Evolutionary conservation across 345 rosid species (phyloP), one percentile per base, ranked within the genome.

Genomic region (Murraya paniculata): DNA sequence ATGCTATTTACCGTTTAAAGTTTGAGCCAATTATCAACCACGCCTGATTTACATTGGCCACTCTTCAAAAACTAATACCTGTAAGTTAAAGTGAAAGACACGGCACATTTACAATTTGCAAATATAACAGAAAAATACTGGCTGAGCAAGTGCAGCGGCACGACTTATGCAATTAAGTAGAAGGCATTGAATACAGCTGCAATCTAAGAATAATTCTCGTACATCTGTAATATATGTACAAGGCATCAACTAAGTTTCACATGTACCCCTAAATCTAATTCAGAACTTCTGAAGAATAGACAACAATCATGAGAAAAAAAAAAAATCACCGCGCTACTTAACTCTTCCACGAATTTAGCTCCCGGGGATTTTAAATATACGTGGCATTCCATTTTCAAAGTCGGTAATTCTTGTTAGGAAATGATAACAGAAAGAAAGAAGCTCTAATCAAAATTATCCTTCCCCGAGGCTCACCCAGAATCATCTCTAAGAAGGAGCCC

Each of bases 151-250:
- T 19, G 25, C 59, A 58, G 25, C 4, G 61, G 68, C 55, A 59
- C 35, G 69, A 78, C 62, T 59, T 59, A 77, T 74, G 79, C 68
- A 78, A 50, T 55, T 22, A 58, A 53, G 61, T 71, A 13, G 11
- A 36, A 77, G 81, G 56, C 35, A 68, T 55, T 68, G 58, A 65
- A 31, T 65, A 71, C 48, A 56, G 72, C 76, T 70, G 30, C 57
- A 73, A 69, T 18, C 79, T 77, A 77, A 65, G 77, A 48, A 62
- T 81, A 80, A 25, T 35, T 71, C 71, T 72, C 64, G 57, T 76
- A 72, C 68, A 74, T 74, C 61, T 80, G 27, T 72, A 45, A 60
- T 64, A 27, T 75, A 80, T 83, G 83, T 83, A 85, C 86, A 83
- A 38, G 9, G 53, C 82, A 67, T 74, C 64, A 48, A 71, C 73